A percentile compares a stretch with the other conserved stretches of the same genome.
These are phyloP conservation scores for Echria macrotheca DNA, from an alignment of 495 filamentous ascomycete species.

Conservation along the genomic window DNA sequence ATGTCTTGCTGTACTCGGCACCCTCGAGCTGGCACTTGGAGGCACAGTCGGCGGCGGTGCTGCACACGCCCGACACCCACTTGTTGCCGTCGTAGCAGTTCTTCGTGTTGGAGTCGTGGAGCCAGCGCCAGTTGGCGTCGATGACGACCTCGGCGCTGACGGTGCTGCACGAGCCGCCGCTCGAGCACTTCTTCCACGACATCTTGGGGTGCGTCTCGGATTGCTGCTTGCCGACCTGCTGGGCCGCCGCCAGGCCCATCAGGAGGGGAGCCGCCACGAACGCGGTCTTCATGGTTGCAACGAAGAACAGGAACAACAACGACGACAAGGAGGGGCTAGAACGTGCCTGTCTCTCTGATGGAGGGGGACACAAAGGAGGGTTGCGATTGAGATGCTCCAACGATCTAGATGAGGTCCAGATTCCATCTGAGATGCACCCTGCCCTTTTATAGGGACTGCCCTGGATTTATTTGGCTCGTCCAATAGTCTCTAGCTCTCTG, in stretches of 20 bases:
- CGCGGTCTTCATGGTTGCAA: slow-evolving; percentile 24
- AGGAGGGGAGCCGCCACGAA: slow-evolving; percentile 29
- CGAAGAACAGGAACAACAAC: too few relatives aligned
- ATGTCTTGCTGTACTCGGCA: slow-evolving; percentile 43
- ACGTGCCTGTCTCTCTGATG: too few relatives aligned
- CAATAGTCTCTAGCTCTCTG: too few relatives aligned
- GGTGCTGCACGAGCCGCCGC: slow-evolving; percentile 43
- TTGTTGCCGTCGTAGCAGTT: slow-evolving; percentile 52
- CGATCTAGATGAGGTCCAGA: too few relatives aligned
- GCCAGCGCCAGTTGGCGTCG: slow-evolving; percentile 52
- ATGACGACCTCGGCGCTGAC: slow-evolving; percentile 43
- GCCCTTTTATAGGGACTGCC: too few relatives aligned
- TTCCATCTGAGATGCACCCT: too few relatives aligned
- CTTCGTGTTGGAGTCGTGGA: slow-evolving; percentile 31
- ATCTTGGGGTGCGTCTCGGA: slow-evolving; percentile 56
- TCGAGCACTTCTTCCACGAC: slow-evolving; percentile 53
- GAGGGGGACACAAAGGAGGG: not conserved
- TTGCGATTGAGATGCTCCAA: too few relatives aligned
- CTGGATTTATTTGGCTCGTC: too few relatives aligned
- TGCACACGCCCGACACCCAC: slow-evolving; percentile 43
- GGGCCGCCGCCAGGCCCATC: slow-evolving; percentile 32
- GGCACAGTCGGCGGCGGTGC: slow-evolving; percentile 38
- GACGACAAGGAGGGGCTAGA: too few relatives aligned
- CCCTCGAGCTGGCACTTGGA: slow-evolving; percentile 45
- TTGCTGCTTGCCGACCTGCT: slow-evolving; percentile 50